phyloP scores from a whole-genome alignment of 192 early-diverging fungal genomes.

The Entophlyctis helioformis region DNA sequence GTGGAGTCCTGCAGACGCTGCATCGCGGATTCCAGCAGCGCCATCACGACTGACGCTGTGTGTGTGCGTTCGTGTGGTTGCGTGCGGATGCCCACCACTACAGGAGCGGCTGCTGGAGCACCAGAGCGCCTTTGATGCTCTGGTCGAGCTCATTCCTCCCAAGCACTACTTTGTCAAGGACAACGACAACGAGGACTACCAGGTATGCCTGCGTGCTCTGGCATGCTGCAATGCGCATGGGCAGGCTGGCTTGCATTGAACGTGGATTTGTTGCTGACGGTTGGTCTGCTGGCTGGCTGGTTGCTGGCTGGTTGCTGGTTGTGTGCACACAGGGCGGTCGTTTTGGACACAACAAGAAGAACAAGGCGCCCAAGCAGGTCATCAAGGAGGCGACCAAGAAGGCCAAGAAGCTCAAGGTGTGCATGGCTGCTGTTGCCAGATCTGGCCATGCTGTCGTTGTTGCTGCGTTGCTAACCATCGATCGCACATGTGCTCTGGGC shows the following conservation, averaged over 20 bases:
- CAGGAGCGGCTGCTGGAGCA: slow-evolving; percentile 53
- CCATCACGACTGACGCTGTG: too few species aligned
- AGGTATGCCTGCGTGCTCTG: background rate
- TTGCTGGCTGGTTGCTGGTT: background rate
- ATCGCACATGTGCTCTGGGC: too few species aligned
- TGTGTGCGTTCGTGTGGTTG: too few species aligned
- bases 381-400: slow-evolving; percentile 69
- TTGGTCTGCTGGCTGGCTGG: too few species aligned
- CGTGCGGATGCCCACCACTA: too few species aligned
- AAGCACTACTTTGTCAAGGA: slow-evolving; percentile 67
- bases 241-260: slow-evolving; percentile 11
- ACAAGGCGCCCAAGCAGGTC: slow-evolving; percentile 60
- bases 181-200: slow-evolving; percentile 26
- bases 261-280: background rate
- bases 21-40: too few species aligned
- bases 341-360: slow-evolving; percentile 70
- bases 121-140: slow-evolving; percentile 55
- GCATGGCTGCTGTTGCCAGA: background rate
- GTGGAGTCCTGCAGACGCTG: too few species aligned
- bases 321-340: slow-evolving; percentile 1
- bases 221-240: background rate
- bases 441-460: background rate
- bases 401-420: slow-evolving; percentile 72
- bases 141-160: slow-evolving; percentile 73
- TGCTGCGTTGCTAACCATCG: background rate